phyloP scores from a whole-genome alignment of 108 stramenopile species.

The Phaeodactylum tricornutum region DNA sequence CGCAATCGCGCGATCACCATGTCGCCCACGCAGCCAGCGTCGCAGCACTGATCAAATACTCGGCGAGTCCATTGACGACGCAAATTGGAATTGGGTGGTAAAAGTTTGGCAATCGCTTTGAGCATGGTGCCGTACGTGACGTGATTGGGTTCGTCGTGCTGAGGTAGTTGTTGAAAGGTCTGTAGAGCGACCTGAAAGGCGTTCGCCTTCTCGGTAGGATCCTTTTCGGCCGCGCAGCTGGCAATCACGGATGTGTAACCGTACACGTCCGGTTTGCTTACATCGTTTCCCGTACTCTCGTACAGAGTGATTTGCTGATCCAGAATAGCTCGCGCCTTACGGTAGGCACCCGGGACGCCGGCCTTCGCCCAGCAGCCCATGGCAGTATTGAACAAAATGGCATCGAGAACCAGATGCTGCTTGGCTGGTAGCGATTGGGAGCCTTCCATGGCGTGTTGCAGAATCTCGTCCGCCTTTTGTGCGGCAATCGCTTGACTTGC shows the following conservation, averaged over 20 bases:
- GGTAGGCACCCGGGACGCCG: conserved; percentile 28
- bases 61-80: conserved; percentile 25
- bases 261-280: conserved; percentile 60
- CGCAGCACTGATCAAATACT: conserved; percentile 28
- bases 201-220: conserved; percentile 3
- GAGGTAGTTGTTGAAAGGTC: conserved; percentile 38
- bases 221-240: conserved; percentile 21
- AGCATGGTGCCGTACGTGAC: conserved; percentile 78
- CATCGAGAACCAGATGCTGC: conserved; percentile 35
- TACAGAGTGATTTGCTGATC: conserved; percentile 53
- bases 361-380: conserved; percentile 64
- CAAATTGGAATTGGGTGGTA: conserved; percentile 14
- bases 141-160: conserved; percentile 36
- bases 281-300: conserved; percentile 8
- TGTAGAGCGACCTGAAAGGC: conserved; percentile 55
- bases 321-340: conserved; percentile 50
- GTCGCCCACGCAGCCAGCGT: conserved; percentile 44
- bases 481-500: conserved; percentile 22
- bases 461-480: conserved; percentile 43
- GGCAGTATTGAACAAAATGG: conserved; percentile 65
- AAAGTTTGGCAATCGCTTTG: conserved; percentile 46
- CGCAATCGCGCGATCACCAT: conserved; percentile 48
- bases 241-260: conserved; percentile 63
- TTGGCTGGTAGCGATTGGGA: conserved; percentile 21
- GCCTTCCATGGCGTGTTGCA: conserved; percentile 18